Base-by-base conservation (phyloP, 2,329 filamentous ascomycete genomes). In the Stachybotrys echinatus region DNA sequence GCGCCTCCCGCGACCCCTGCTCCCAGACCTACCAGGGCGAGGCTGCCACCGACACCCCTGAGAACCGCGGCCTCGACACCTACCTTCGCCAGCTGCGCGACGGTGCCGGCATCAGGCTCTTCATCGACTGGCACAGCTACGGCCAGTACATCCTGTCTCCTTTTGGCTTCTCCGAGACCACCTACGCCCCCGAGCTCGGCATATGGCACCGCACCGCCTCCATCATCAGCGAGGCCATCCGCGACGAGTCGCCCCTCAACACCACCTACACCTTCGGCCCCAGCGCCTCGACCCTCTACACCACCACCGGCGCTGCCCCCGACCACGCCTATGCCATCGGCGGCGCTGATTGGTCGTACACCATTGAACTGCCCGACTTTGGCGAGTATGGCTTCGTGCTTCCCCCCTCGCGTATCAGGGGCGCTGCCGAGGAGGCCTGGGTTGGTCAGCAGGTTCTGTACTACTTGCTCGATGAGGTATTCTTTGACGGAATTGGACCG, bases 61-160 rank as follows among this genome's bases (percentile, higher is more conserved):
- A 80, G 61, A 77, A 68, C 54, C 65, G 67, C 53, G 74, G 67
- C 2, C 65, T 83, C 5, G 62, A 64, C 37, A 57, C 58, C n/a
- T 50, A 63, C 1, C 55, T 65, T 20, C 62, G 65, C 3, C 48
- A 61, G 20, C 57, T 70, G 0, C 65, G 65, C 12, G 58, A 64
- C 21, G 54, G 51, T 0, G 48, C 67, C 0, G 71, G 72, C 0
- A 66, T 77, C 49, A 66, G 70, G 47, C 61, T 75, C 7, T 77
- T 72, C 65, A 70, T 77, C 56, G 74, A 77, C 53, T 74, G 73
- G 56, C 74, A 77, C 58, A 63, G 67, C 6, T 77, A 75, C 60
- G 67, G 68, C 6, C 71, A 75, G 54, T 69, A 71, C 39, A 68
- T 75, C 20, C 63, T 74, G 4, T 66, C 60, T 0, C 72, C 74